Evolutionary conservation across 2,329 filamentous ascomycete genomes (phyloP).

Genomic region (Fusarium begoniae): DNA sequence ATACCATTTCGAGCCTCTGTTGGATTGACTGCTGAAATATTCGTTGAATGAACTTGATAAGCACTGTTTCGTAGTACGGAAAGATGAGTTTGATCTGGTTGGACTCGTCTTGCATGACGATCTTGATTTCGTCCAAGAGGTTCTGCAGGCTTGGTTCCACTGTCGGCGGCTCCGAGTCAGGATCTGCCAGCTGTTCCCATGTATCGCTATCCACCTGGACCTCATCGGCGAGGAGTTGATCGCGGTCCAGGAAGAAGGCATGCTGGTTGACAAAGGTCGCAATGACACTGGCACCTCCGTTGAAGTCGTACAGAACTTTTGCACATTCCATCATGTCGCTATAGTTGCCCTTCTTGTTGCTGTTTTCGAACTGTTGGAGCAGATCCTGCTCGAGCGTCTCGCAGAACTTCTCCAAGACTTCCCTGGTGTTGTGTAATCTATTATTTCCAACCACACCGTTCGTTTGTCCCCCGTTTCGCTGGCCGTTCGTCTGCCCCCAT

Average conservation of each 20-base stretch:
- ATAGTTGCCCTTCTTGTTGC: slow-evolving; percentile 93
- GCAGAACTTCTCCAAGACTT: slow-evolving; percentile 95
- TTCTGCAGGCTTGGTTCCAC: slow-evolving; percentile 94
- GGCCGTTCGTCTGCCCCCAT: slow-evolving; percentile 72
- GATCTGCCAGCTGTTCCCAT: slow-evolving; percentile 94
- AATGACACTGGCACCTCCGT: slow-evolving; percentile 93
- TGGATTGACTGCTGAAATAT: slow-evolving; percentile 99
- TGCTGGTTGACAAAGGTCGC: slow-evolving; percentile 98
- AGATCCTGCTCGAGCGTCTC: slow-evolving; percentile 96
- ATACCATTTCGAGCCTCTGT: slow-evolving; percentile 91
- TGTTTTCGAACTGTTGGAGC: slow-evolving; percentile 95
- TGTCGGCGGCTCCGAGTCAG: slow-evolving; percentile 88
- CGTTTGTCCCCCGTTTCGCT: slow-evolving; percentile 55
- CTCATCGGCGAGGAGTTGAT: slow-evolving; percentile 90
- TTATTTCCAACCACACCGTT: slow-evolving; percentile 54
- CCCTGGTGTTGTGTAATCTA: slow-evolving; percentile 74
- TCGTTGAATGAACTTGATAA: slow-evolving; percentile 91
- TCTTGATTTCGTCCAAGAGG: slow-evolving; percentile 90
- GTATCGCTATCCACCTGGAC: slow-evolving; percentile 77
- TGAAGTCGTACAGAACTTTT: slow-evolving; percentile 93
- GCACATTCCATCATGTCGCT: slow-evolving; percentile 98
- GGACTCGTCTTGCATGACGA: slow-evolving; percentile 96
- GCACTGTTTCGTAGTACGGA: slow-evolving; percentile 92
- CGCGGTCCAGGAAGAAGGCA: slow-evolving; percentile 97
- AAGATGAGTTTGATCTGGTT: slow-evolving; percentile 97